Evolutionary conservation across 2,329 filamentous ascomycete species (phyloP), one percentile per base, ranked within the genome.

Genomic region (Fusarium neocosmosporiellum): DNA sequence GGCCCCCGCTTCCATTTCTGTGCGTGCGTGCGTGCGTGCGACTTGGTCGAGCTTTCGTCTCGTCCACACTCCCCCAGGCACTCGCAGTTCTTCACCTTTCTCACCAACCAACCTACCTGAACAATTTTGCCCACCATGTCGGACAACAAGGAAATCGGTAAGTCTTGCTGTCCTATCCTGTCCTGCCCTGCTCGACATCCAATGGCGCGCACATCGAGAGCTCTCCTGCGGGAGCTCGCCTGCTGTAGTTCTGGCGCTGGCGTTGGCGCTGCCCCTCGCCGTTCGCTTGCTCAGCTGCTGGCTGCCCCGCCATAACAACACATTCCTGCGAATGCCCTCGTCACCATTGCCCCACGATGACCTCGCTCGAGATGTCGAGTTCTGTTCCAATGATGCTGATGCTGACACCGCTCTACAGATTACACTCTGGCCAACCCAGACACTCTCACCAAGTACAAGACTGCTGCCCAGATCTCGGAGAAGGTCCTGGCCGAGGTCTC

Each of bases 391-490:
- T 13, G 18, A 33, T 34, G 55, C 57, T 33, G 20, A 41, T 68
- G 43, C 68, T 74, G 57, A 72, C 63, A 57, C 22, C 10, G 33
- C n/a, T 37, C n/a, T 20, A 1, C 78, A 97, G 94, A 97, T 83
- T 95, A 97, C 87, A 90, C 93, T 77, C 91, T 98, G 84, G 94
- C 91, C 84, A 96, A 97, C 88, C 94, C 94, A 71, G 94, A 97
- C 83, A 98, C 95, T 79, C 90, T 99, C 79, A 98, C 96, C 86
- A 99, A 98, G 89, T 98, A 98, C 90, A 98, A 98, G 92, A 95
- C 93, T 75, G 96, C 96, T 66, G 96, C 94, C 73, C 89, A 93
- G 83, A 98, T 99, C 85, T 96, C 96, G 59, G 94, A 98, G 84
- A 98, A 96, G 87, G 96, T 97, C 77, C 91, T 99, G 77, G 94